Conservation (phyloP, 495 filamentous ascomycete genomes). For the Acidiella bohemica region DNA sequence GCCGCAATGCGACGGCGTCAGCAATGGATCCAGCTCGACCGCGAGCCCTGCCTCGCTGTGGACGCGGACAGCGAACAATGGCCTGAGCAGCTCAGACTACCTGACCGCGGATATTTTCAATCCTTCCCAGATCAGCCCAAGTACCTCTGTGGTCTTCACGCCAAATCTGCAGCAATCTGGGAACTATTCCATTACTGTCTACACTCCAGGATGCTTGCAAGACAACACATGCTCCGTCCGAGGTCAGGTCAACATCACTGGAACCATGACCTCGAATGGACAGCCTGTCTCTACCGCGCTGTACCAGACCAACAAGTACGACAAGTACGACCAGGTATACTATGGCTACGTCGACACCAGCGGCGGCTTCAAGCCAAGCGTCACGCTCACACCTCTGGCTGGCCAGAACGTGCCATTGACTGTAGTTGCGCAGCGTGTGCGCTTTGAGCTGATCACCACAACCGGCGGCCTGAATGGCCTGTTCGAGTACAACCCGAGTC, state of each 20-base stretch:
- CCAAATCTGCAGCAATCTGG: conserved; percentile 83
- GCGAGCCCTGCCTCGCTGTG: conserved; percentile 42
- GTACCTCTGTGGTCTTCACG: conserved; percentile 51
- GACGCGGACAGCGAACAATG: conserved; percentile 43
- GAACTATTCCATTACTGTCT: conserved; percentile 76
- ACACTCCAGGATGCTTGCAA: conserved; percentile 76
- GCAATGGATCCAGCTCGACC: conserved; percentile 50
- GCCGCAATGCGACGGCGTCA: conserved; percentile 58
- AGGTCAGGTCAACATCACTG: conserved; percentile 69
- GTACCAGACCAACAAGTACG: conserved; percentile 81
- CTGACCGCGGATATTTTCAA: conserved; percentile 49
- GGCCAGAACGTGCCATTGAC: conserved; percentile 53
- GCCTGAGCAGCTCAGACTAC: conserved; percentile 56
- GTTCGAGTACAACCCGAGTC: conserved; percentile 71
- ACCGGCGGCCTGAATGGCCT: conserved; percentile 72
- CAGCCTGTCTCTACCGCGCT: conserved; percentile 37
- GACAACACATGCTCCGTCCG: conserved; percentile 64
- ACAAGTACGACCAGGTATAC: conserved; percentile 90
- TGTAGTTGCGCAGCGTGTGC: conserved; percentile 73
- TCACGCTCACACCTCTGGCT: conserved; percentile 59
- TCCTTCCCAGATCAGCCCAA: conserved; percentile 30
- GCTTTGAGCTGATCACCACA: conserved; percentile 57
- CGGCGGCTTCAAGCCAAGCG: conserved; percentile 59
- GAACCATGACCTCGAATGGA: conserved; percentile 38
- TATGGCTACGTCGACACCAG: conserved; percentile 69